These are phyloP conservation scores for Arthrocladium fulminans DNA, from an alignment of 2,329 filamentous ascomycete species.

Conservation along the genomic window DNA sequence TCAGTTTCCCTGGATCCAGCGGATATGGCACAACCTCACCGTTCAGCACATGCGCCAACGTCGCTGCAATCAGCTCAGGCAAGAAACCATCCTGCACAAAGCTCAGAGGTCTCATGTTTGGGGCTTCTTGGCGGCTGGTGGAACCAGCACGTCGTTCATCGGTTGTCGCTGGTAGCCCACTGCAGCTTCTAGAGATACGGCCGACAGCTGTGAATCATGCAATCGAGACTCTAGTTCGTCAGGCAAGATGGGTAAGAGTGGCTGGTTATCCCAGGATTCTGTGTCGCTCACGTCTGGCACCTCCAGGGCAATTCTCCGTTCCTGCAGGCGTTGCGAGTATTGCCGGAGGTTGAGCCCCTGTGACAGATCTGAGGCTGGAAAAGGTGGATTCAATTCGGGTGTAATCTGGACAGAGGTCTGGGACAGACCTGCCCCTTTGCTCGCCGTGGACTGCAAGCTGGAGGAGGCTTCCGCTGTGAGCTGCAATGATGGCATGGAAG, in stretches of 20 bases:
- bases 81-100: conserved; percentile 6
- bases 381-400: not conserved
- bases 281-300: conserved; percentile 5
- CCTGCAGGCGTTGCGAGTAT: not conserved
- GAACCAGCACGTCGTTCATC: conserved; percentile 14
- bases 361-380: not conserved
- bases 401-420: conserved; percentile 7
- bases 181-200: conserved; percentile 1
- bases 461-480: not conserved
- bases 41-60: conserved; percentile 14
- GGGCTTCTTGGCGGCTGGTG: conserved; percentile 16
- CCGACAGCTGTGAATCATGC: conserved; percentile 13
- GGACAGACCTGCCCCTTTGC: not conserved
- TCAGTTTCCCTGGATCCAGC: conserved; percentile 10
- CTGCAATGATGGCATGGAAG: conserved; percentile 2
- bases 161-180: conserved; percentile 11
- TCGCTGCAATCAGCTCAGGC: conserved; percentile 16
- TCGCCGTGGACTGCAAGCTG: not conserved
- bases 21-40: conserved; percentile 15
- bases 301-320: conserved; percentile 5
- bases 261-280: conserved; percentile 7
- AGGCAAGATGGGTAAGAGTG: conserved; percentile 8
- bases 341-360: not conserved
- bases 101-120: conserved; percentile 10
- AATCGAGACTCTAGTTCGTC: conserved; percentile 9